Evolutionary conservation across 2,329 filamentous ascomycete genomes (phyloP).

Genomic region (Neonectria hederae): DNA sequence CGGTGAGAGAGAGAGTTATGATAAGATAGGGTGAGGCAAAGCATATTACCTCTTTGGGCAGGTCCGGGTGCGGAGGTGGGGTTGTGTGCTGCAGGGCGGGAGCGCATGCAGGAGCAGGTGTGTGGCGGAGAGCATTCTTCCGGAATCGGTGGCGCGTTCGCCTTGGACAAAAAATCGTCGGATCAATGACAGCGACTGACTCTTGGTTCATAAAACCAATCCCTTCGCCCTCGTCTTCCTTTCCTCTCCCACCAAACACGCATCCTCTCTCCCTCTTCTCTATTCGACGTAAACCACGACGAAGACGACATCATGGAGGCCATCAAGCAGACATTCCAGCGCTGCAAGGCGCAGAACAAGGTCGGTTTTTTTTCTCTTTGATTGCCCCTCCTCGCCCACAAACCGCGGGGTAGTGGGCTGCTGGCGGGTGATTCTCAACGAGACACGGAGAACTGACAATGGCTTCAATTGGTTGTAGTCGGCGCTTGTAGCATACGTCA

Average conservation of each 20-base stretch:
- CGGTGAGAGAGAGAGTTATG: not conserved
- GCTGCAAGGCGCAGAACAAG: conserved; percentile 67
- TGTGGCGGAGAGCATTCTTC: conserved; percentile 44
- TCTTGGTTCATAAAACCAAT: conserved; percentile 22
- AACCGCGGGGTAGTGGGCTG: conserved; percentile 36
- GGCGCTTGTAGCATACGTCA: conserved; percentile 95
- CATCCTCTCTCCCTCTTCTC: not conserved
- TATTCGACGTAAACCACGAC: not conserved
- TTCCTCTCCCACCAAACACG: conserved; percentile 9
- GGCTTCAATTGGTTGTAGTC: conserved; percentile 58
- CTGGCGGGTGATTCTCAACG: conserved; percentile 12
- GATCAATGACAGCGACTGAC: conserved; percentile 6
- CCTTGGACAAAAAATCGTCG: conserved; percentile 3
- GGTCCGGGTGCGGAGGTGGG: conserved; percentile 39
- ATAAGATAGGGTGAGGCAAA: not conserved
- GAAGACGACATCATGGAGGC: conserved; percentile 58
- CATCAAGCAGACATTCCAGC: conserved; percentile 67
- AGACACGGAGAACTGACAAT: conserved; percentile 33
- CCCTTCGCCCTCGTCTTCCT: not conserved
- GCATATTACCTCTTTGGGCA: conserved; percentile 41
- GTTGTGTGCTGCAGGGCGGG: conserved; percentile 37
- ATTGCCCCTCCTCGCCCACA: conserved; percentile 40
- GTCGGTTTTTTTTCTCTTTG: conserved; percentile 51
- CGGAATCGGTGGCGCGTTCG: conserved; percentile 41
- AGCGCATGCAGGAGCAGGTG: conserved; percentile 35